Evolutionary conservation across 805 yeast genomes (phyloP), one percentile per base, ranked within the genome.

Genomic region (Dipodascus geniculatus): DNA sequence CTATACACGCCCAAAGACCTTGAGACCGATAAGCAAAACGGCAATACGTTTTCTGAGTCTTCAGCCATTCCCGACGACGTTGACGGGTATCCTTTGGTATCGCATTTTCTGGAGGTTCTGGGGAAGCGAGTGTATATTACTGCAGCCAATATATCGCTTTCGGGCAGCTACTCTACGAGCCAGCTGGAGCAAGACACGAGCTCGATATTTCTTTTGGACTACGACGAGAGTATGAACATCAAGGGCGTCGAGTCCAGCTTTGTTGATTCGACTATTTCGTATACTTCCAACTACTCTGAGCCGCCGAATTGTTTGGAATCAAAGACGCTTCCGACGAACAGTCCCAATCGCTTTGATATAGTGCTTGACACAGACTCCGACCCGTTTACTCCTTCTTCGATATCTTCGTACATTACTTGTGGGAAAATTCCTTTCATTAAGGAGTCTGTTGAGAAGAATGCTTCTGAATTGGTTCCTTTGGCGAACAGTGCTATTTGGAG

Each of bases 371-470:
- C 65, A 24, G 60, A 63, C 0, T 59, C 57, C 0, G 35, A 48
- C 11, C 70, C 72, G 0, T 83, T 78, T 61, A 65, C 75, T 0
- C 58, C 68, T 16, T 56, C 54, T 0, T 58, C 75, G 1, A 68
- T 81, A 42, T 61, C 63, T 42, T 58, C 68, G 1, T 72, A 72
- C 48, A 63, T 81, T 2, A 55, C 66, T 20, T 74, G 83, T 59
- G 97, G 96, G 0, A 76, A 71, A 52, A 74, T 86, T 0, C 88
- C 96, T 0, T 74, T 87, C 0, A 64, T 88, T 24, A 68, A 76
- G 68, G 54, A 55, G 3, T 53, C 31, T 62, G 49, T 47, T 48
- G 28, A 53, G 57, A 61, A 49, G 70, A 9, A 61, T 48, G 52
- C 54, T 9, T 48, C 50, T 2, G 52, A 59, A 2, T 49, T 67